Evolutionary conservation across 176 grass and related monocot genomes (phyloP).

Genomic region (Echinochloa phyllopogon): DNA sequence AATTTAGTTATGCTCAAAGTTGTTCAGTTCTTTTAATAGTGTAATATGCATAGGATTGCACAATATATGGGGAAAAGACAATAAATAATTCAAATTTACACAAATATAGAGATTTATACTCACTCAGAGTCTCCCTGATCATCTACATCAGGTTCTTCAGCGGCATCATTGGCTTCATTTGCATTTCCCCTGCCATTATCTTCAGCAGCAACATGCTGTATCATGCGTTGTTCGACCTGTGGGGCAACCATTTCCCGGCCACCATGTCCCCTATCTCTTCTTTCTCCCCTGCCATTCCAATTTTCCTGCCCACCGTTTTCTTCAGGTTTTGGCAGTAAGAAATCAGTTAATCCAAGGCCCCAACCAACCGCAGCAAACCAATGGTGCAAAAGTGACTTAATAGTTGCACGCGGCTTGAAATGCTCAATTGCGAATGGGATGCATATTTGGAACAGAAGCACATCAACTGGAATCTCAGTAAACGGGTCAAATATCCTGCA

Average conservation of each 20-base stretch:
- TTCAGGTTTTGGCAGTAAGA: slow-evolving; percentile 79
- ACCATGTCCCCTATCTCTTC: slow-evolving; percentile 70
- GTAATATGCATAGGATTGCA: background rate
- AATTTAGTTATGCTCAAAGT: slow-evolving; percentile 7
- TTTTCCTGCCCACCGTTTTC: slow-evolving; percentile 83
- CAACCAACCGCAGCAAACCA: slow-evolving; percentile 95
- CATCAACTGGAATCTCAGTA: slow-evolving; percentile 90
- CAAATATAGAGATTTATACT: slow-evolving; percentile 38
- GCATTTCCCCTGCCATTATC: slow-evolving; percentile 60
- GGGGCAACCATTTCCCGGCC: slow-evolving; percentile 55
- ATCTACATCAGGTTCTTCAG: slow-evolving; percentile 83
- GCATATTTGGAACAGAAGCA: slow-evolving; percentile 95
- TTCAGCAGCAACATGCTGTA: slow-evolving; percentile 57
- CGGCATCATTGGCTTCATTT: slow-evolving; percentile 57
- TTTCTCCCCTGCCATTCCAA: slow-evolving; percentile 72
- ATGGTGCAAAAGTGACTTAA: slow-evolving; percentile 84
- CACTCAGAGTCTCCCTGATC: slow-evolving; percentile 94
- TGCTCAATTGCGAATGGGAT: slow-evolving; percentile 99
- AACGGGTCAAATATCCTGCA: slow-evolving; percentile 97
- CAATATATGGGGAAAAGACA: background rate
- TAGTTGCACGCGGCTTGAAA: slow-evolving; percentile 87
- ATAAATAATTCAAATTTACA: background rate
- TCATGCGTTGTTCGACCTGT: slow-evolving; percentile 62
- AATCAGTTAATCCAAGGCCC: slow-evolving; percentile 85
- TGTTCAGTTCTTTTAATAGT: background rate